phyloP scores from a whole-genome alignment of 306 rosid species.

The Albizia julibrissin region DNA sequence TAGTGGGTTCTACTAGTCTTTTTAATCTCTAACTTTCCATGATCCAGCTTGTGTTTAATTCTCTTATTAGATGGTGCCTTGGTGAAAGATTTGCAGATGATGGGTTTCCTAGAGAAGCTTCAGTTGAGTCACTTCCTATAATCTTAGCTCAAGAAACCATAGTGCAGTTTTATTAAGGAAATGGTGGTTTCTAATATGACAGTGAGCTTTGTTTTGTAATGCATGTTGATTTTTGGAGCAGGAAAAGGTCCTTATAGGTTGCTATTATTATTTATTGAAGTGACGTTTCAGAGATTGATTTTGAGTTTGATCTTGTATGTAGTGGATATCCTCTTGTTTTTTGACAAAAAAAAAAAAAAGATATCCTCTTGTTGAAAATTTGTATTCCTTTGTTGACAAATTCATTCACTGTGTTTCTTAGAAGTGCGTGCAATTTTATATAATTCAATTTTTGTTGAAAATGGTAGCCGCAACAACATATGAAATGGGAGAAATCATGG shows the following conservation, averaged over 20 bases:
- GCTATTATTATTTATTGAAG: not conserved
- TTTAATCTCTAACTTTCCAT: not conserved
- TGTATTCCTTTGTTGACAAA: not conserved
- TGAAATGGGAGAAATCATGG: not conserved
- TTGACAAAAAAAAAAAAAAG: too few relatives aligned
- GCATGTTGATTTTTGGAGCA: not conserved
- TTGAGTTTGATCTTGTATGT: not conserved
- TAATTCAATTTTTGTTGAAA: not conserved
- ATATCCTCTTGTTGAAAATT: not conserved
- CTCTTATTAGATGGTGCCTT: not conserved
- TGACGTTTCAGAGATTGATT: not conserved
- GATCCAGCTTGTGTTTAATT: not conserved
- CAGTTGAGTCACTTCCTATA: not conserved
- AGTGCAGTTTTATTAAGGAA: not conserved
- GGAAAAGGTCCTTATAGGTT: not conserved
- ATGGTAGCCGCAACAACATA: not conserved
- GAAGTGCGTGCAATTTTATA: not conserved
- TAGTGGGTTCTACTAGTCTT: not conserved
- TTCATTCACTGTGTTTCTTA: not conserved
- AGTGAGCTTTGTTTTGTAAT: not conserved
- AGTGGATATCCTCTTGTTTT: not conserved
- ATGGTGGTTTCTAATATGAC: not conserved
- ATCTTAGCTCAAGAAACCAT: not conserved
- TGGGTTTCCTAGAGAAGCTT: not conserved
- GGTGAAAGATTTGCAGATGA: constrained; percentile 4